phyloP scores from a whole-genome alignment of 2,329 filamentous ascomycete genomes.

The Penicillium nordicum region DNA sequence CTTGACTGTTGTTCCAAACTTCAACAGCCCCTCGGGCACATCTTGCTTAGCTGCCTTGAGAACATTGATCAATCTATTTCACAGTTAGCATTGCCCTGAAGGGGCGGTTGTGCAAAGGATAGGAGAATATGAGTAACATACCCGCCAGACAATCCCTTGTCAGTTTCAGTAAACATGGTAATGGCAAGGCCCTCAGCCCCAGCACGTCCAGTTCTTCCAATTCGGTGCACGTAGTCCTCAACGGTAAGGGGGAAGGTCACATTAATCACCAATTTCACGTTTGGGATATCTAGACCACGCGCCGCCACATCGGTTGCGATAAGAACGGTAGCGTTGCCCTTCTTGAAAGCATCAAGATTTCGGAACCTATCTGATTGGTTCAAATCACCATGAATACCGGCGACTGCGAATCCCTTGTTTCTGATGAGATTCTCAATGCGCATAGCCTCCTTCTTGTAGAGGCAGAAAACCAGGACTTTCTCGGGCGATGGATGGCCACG shows the following conservation, averaged over 20 bases:
- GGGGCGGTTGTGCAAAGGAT: not conserved
- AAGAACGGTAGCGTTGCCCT: constrained; percentile 73
- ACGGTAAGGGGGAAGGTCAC: constrained; percentile 92
- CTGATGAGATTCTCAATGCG: constrained; percentile 79
- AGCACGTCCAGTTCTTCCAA: constrained; percentile 88
- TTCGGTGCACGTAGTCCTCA: constrained; percentile 96
- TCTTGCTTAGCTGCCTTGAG: constrained; percentile 88
- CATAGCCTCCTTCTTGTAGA: constrained; percentile 98
- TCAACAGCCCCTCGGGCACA: constrained; percentile 85
- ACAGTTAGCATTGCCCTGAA: constrained; percentile 17
- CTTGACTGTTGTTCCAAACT: constrained; percentile 97
- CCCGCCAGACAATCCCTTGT: constrained; percentile 87
- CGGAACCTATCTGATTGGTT: constrained; percentile 82
- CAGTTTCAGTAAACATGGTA: constrained; percentile 91
- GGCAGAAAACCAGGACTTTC: constrained; percentile 86
- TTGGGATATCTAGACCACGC: constrained; percentile 81
- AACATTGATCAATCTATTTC: constrained; percentile 77
- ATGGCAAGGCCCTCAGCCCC: constrained; percentile 85
- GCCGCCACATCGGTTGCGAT: constrained; percentile 65
- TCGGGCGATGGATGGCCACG: constrained; percentile 68
- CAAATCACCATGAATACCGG: constrained; percentile 90
- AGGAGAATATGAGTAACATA: constrained; percentile 50
- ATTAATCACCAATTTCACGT: constrained; percentile 92
- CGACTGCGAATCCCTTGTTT: constrained; percentile 75
- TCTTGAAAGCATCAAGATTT: constrained; percentile 88